Conservation (phyloP, 2,329 filamentous ascomycete genomes). For the Aspergillus oerlinghausenensis region DNA sequence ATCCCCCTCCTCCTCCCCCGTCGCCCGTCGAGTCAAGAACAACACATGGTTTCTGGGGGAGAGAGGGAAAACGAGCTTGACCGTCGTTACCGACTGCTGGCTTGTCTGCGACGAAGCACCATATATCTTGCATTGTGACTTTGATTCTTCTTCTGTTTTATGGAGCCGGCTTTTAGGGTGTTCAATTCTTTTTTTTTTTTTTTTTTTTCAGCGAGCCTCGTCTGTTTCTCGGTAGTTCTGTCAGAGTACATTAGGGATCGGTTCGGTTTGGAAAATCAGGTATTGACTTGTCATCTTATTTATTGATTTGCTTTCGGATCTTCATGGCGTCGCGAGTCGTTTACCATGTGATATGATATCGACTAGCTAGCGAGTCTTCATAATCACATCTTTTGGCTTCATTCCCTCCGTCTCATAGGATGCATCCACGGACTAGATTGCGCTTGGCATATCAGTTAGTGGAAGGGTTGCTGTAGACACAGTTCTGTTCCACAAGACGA, state of each 20-base stretch:
- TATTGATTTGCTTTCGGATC: neutral
- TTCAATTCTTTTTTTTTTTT: neutral
- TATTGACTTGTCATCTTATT: neutral
- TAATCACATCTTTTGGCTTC: neutral
- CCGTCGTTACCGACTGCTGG: neutral
- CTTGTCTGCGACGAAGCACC: neutral
- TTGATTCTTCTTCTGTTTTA: neutral
- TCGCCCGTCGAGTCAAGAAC: conserved; percentile 24
- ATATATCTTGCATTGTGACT: neutral
- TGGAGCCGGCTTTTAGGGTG: neutral
- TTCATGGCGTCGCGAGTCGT: neutral
- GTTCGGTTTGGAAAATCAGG: conserved; percentile 5
- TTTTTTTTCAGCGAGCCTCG: neutral
- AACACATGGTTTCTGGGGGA: conserved; percentile 5
- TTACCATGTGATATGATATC: neutral
- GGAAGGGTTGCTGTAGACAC: neutral
- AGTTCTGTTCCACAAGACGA: neutral
- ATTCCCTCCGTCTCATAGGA: neutral
- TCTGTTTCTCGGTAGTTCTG: neutral
- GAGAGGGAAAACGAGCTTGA: conserved; percentile 4
- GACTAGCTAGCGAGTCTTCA: neutral
- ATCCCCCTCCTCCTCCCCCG: conserved; percentile 29
- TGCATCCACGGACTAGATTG: neutral
- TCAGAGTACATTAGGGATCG: neutral
- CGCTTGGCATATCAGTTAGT: neutral